Evolutionary conservation across 306 rosid genomes (phyloP).

Genomic region (Glycine soja): DNA sequence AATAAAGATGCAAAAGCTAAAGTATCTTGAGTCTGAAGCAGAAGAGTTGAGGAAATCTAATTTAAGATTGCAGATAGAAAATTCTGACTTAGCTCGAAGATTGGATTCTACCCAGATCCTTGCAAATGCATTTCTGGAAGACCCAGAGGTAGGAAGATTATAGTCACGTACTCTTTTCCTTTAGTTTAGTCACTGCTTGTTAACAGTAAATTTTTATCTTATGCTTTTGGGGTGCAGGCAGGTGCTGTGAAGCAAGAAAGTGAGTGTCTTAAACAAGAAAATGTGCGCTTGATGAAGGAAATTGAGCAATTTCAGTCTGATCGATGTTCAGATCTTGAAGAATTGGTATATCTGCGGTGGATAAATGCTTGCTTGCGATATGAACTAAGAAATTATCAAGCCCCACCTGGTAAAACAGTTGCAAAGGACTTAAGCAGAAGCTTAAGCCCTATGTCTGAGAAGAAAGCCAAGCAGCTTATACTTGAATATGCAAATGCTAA

Average conservation of each 20-base stretch:
- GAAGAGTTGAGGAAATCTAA: conserved; percentile 67
- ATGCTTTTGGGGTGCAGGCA: conserved; percentile 51
- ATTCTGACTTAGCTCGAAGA: conserved; percentile 66
- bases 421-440: conserved; percentile 83
- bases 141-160: conserved; percentile 57
- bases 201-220: conserved; percentile 23
- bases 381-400: conserved; percentile 76
- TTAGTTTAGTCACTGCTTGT: neutral
- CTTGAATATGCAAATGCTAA: conserved; percentile 75
- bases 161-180: conserved; percentile 9
- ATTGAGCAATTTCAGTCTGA: conserved; percentile 70
- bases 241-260: conserved; percentile 57
- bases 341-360: conserved; percentile 86
- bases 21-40: conserved; percentile 60
- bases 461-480: conserved; percentile 83
- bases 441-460: conserved; percentile 78
- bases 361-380: conserved; percentile 87
- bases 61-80: conserved; percentile 65
- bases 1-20: conserved; percentile 60
- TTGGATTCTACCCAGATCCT: conserved; percentile 79
- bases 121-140: conserved; percentile 74
- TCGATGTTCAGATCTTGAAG: conserved; percentile 79
- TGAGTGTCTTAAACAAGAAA: conserved; percentile 59
- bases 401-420: conserved; percentile 65
- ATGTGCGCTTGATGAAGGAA: conserved; percentile 55